Percentiles rank a stretch among this genome's conserved stretches.
Conservation (phyloP, 2,329 filamentous ascomycete species). For the Aspergillus japonicus region DNA sequence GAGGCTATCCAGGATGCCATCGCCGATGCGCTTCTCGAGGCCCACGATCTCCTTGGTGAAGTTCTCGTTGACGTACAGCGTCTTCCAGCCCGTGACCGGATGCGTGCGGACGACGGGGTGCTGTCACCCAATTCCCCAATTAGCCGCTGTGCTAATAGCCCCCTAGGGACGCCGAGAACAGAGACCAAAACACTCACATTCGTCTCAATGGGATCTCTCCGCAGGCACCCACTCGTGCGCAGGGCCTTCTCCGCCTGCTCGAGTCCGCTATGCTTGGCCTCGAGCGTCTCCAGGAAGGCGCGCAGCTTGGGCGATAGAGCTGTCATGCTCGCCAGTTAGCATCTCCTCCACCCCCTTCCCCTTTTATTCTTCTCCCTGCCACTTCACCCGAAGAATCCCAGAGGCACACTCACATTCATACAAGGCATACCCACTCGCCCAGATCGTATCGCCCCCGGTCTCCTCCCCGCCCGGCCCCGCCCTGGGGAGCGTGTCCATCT, state of each 20-base stretch:
- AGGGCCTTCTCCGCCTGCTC: constrained; percentile 25
- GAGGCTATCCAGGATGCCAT: constrained; percentile 9
- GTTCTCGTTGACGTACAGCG: constrained; percentile 35
- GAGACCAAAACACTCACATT: background rate
- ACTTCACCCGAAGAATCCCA: too few relatives aligned
- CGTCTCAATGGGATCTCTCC: constrained; percentile 32
- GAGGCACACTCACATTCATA: constrained; percentile 20
- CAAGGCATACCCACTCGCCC: constrained; percentile 27
- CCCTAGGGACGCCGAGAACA: too few relatives aligned
- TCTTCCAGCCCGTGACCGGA: constrained; percentile 34
- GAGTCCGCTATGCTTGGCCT: constrained; percentile 29
- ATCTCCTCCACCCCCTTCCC: too few relatives aligned
- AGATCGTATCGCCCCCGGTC: constrained; percentile 33
- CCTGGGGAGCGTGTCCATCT: constrained; percentile 5
- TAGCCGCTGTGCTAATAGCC: too few relatives aligned
- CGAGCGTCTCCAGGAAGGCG: constrained; percentile 30
- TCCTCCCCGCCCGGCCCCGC: constrained; percentile 20
- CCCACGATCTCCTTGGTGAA: constrained; percentile 26
- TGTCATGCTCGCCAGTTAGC: too few relatives aligned
- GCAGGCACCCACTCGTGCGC: constrained; percentile 22
- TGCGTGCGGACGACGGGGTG: constrained; percentile 36
- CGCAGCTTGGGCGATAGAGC: constrained; percentile 18
- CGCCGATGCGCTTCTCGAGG: constrained; percentile 9
- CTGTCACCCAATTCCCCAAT: too few relatives aligned
- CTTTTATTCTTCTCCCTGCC: too few relatives aligned